Base-by-base conservation (phyloP, 192 early-diverging fungal species). In the Backusella westeae region DNA sequence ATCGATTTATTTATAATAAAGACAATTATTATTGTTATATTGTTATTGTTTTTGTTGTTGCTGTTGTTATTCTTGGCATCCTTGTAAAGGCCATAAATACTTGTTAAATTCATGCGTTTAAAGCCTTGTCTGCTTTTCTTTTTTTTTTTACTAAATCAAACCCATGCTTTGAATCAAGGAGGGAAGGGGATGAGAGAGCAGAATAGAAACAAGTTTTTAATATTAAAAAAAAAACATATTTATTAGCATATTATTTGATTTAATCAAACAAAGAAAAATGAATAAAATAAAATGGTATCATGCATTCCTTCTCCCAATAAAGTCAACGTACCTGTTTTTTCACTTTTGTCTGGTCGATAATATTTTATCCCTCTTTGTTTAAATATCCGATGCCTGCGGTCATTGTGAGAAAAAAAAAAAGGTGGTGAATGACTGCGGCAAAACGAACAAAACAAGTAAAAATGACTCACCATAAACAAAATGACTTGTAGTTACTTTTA, bases 381-480 rank as follows among this genome's bases (percentile, higher is more conserved):
- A 14, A 63, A 63, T 29, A 63, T 63, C 56, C 56, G 56, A 63
- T 56, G 10, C 3, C 26, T 63, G 56, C 7, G 56, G 56, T 9
- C 23, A 63, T 63, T 63, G 56, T 23, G 21, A 63, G 26, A 29
- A 29, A 59, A 59, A 59, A 63, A 63, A 59, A 10, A 56, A 56
- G 8, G n/a, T 56, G 2, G n/a, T 9, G 19, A 53, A 53, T 59
- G 56, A 29, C 23, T 63, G 56, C 56, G 56, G 56, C 9, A 63
- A 63, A 63, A 63, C 10, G 2, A 10, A 63, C 56, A 63, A 63
- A 63, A 14, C 1, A 63, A 17, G 56, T 63, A 63, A 63, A 63
- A 63, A 63, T 63, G 56, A 63, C 56, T 63, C 56, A 63, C 42
- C 15, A 44, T 14, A 63, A n/a, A 63, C 8, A 63, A 63, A 63